A percentile compares a stretch with the other conserved stretches of the same genome.
phyloP scores from a whole-genome alignment of 352 stramenopile genomes.

The Phytophthora fragariae region DNA sequence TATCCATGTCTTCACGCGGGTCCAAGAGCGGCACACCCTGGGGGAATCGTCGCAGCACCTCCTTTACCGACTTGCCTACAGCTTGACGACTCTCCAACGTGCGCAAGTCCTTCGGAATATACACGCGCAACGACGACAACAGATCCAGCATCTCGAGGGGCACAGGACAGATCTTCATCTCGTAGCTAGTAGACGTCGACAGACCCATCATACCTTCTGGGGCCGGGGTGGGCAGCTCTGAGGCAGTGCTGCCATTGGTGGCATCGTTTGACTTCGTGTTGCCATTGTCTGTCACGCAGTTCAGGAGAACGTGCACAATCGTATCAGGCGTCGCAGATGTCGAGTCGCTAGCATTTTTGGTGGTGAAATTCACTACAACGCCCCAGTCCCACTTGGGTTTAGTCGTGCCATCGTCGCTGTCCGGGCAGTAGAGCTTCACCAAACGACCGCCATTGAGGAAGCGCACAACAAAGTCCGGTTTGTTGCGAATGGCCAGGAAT shows the following conservation, averaged over 20 bases:
- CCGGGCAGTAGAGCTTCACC: constrained; percentile 78
- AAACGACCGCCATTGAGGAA: constrained; percentile 96
- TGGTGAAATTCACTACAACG: constrained; percentile 89
- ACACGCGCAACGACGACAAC: constrained; percentile 84
- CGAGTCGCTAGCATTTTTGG: constrained; percentile 75
- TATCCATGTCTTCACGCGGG: constrained; percentile 95
- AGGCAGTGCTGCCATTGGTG: constrained; percentile 34
- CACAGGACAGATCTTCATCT: constrained; percentile 91
- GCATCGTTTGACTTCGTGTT: constrained; percentile 35
- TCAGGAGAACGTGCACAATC: constrained; percentile 83
- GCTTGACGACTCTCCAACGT: constrained; percentile 76
- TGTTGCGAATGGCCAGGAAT: constrained; percentile 92
- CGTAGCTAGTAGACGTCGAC: constrained; percentile 51
- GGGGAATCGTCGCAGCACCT: constrained; percentile 78
- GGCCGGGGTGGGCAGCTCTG: constrained; percentile 62
- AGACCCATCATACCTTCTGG: constrained; percentile 68
- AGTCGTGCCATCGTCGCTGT: constrained; percentile 54
- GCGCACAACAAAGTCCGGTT: constrained; percentile 92
- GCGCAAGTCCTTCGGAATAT: constrained; percentile 86
- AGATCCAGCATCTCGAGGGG: constrained; percentile 78
- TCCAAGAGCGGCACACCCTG: constrained; percentile 93
- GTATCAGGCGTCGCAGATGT: constrained; percentile 70
- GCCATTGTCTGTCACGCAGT: constrained; percentile 53
- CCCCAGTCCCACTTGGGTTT: constrained; percentile 83
- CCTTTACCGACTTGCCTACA: constrained; percentile 82